These are phyloP conservation scores for Gomphus sp. DNA, from an alignment of 1,284 basidiomycete genomes.

Conservation along the genomic window DNA sequence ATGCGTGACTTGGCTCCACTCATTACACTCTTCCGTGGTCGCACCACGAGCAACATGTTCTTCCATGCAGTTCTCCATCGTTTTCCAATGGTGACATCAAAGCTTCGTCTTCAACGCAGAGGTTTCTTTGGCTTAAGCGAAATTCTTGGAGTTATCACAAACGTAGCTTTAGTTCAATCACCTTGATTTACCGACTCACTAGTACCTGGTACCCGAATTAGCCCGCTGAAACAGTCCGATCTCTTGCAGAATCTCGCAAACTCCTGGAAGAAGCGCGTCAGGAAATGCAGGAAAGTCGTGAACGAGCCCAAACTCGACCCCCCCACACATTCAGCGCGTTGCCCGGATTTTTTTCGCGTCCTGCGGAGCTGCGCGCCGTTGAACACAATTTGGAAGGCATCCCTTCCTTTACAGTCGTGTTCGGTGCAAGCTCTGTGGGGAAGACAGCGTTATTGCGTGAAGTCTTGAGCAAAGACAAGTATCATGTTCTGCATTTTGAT, in stretches of 20 bases:
- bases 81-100: background rate
- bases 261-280: constrained; percentile 66
- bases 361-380: constrained; percentile 53
- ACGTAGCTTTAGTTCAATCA: constrained; percentile 34
- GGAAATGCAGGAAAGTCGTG: constrained; percentile 59
- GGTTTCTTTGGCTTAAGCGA: constrained; percentile 75
- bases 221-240: constrained; percentile 70
- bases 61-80: background rate
- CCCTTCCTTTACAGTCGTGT: constrained; percentile 70
- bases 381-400: constrained; percentile 58
- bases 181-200: constrained; percentile 10
- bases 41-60: background rate
- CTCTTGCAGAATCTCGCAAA: constrained; percentile 64
- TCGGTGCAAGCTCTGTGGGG: constrained; percentile 72
- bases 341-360: constrained; percentile 63
- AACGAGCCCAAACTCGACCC: constrained; percentile 55
- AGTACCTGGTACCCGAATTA: constrained; percentile 21
- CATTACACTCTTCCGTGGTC: background rate
- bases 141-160: constrained; percentile 65
- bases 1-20: background rate
- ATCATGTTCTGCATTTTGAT: constrained; percentile 77
- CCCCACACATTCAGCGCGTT: constrained; percentile 72
- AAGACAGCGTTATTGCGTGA: constrained; percentile 77
- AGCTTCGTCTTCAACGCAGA: constrained; percentile 17
- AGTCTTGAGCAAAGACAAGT: constrained; percentile 54